phyloP scores from a whole-genome alignment of 2,329 filamentous ascomycete species.

The Phialocephala sp. region DNA sequence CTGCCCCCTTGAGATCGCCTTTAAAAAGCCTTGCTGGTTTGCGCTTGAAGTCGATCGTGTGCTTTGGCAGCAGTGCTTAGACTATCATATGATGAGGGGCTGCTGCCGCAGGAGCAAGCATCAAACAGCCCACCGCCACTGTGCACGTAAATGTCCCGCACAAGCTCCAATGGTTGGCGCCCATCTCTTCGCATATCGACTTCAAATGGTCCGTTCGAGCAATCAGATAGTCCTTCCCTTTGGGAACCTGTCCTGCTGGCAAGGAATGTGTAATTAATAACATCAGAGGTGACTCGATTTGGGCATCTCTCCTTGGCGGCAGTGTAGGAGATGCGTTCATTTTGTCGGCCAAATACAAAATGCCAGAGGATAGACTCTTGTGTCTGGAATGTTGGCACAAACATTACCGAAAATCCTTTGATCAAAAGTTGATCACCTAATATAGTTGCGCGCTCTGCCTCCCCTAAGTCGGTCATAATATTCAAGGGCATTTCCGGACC shows the following conservation, averaged over 20 bases:
- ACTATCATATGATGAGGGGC: neutral
- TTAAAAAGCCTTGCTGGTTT: neutral
- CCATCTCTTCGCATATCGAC: neutral
- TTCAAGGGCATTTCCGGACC: neutral
- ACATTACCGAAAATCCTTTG: constrained; percentile 23
- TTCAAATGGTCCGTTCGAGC: neutral
- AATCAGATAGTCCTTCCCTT: neutral
- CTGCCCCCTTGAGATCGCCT: neutral
- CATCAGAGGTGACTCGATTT: neutral
- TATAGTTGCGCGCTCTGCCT: constrained; percentile 16
- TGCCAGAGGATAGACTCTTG: constrained; percentile 6
- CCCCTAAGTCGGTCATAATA: neutral
- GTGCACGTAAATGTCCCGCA: neutral
- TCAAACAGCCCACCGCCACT: neutral
- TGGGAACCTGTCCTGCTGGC: neutral
- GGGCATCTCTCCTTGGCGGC: neutral
- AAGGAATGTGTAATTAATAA: neutral
- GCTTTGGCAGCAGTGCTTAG: neutral
- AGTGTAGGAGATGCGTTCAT: neutral
- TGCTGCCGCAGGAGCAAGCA: neutral
- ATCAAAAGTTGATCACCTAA: constrained; percentile 17
- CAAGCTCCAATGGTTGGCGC: neutral
- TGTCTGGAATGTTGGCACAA: constrained; percentile 3
- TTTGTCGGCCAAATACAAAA: neutral
- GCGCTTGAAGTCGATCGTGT: neutral